Evolutionary conservation across 106 monocot species (phyloP), one percentile per base, ranked within the genome.

Genomic region (Vanilla planifolia): DNA sequence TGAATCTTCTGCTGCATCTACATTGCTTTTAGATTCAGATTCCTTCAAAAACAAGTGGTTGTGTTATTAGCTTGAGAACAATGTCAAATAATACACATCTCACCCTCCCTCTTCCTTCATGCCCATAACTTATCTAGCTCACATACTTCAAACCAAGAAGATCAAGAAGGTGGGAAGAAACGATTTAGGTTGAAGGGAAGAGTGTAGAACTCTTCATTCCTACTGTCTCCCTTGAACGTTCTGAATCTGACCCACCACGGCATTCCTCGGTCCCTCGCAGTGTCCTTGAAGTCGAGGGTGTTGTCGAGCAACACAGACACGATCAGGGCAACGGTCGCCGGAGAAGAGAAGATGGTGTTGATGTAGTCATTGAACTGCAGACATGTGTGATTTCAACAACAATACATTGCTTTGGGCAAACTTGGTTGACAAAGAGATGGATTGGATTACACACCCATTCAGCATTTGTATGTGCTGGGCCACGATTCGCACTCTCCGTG

Each of bases 121-220:
- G n/a, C n/a, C n/a, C n/a, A n/a, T n/a, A n/a, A n/a, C n/a, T n/a
- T n/a, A n/a, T n/a, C n/a, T n/a, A n/a, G n/a, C n/a, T n/a, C n/a
- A n/a, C n/a, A n/a, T n/a, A n/a, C n/a, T n/a, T n/a, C n/a, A n/a
- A n/a, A n/a, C n/a, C n/a, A n/a, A n/a, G 40, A 46, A 34, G 33
- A 64, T 81, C 71, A 95, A 33, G 86, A 84, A 2, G 96, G 96
- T 28, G 96, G 96, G 64, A 92, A 98, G 82, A 88, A 98, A 3
- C 92, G 87, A 75, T 98, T 88, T 19, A 98, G 92, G 42, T 98
- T 98, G 81, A 98, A 98, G 7, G 96, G 96, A 8, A 98, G 82
- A 11, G 84, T 92, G 76, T 98, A 98, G 75, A 98, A 98, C 77
- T 98, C 96, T 62, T 98, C 96, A 46, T 92, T 98, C 36, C 96